Evolutionary conservation across 345 rosid species (phyloP), one percentile per base, ranked within the genome.

Genomic region (Trapa incisa): DNA sequence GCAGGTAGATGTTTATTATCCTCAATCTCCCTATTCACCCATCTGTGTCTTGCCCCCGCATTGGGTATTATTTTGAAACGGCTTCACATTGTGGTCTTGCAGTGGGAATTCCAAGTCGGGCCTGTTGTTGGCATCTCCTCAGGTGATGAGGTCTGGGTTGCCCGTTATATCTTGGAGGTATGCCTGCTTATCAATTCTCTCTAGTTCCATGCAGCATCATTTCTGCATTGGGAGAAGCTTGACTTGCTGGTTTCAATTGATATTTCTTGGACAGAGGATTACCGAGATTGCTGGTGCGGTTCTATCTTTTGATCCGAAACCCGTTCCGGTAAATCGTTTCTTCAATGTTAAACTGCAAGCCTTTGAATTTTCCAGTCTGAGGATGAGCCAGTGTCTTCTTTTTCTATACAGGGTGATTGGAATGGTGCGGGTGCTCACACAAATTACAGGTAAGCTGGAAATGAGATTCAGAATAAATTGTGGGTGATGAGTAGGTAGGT

Each of bases 21-120:
- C 48, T 13, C 12, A 45, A 13, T 45, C 48, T 13, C 48, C 43
- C 4, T 1, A 41, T 41, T 41, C 43, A 41, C 7, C 43, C 1
- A 41, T 4, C 43, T 3, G 43, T 41, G 43, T 41, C 7, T 41
- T 41, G 43, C 43, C 7, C 43, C 2, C 0, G 7, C 32, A 22
- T 1, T 53, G 6, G 17, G 3, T 1, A 36, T 67, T 11, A 12
- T 67, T 35, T 33, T 58, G 37, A 11, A 32, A 29, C 35, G 16
- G 38, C 35, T 33, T 67, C 53, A 0, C 2, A 9, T 6, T 12
- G 64, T 8, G 50, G 15, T 62, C 38, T 35, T 43, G 35, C 38
- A 93, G 97, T 90, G 98, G 97, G 98, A 93, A 71, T 93, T 88
- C 62, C 97, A 94, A 80, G 97, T 94, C 15, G 99, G 99, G n/a